Evolutionary conservation across 306 rosid species (phyloP), one percentile per base, ranked within the genome.

Genomic region (Rubus idaeus): DNA sequence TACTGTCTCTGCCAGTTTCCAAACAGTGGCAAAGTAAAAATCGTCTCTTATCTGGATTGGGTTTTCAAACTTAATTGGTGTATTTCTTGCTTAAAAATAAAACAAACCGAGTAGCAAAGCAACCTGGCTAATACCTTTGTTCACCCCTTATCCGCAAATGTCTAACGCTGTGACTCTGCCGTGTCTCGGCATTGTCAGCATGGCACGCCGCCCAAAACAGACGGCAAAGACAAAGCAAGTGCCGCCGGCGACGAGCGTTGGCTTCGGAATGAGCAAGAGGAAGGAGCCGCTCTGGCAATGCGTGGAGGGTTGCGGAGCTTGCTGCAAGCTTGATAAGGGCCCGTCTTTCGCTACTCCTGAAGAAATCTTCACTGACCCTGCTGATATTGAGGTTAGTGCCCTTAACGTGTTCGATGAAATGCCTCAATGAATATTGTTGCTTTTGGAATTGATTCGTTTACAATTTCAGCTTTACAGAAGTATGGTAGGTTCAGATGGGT

Each of bases 291-390:
- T 71, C 5, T 95, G 97, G 97, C 87, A 76, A 20, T 95, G 98
- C 83, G 92, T 89, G 13, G 93, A 92, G 80, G 86, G 92, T 17
- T 95, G 98, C 56, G 98, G 98, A 0, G 97, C 97, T 49, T 95
- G 97, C 82, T 92, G 98, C 80, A 92, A 89, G 81, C 93, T 95
- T 26, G 82, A 85, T 46, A 92, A 87, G 55, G 97, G 92, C 21
- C 91, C 95, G 9, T 90, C 93, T 81, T 92, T 90, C 65, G 75
- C 90, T 72, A 80, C 96, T 6, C 96, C 96, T 0, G 93, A 89
- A 84, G 97, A 95, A 84, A 86, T 89, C 72, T 89, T 95, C 83
- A 70, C 63, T 0, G 86, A 90, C 73, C 77, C 93, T 74, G 82
- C 86, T 10, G 89, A 95, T 50, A 55, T 88, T 77, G 81, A 89